Evolutionary conservation across 2,329 filamentous ascomycete genomes (phyloP).

Genomic region (Fusarium sp.): DNA sequence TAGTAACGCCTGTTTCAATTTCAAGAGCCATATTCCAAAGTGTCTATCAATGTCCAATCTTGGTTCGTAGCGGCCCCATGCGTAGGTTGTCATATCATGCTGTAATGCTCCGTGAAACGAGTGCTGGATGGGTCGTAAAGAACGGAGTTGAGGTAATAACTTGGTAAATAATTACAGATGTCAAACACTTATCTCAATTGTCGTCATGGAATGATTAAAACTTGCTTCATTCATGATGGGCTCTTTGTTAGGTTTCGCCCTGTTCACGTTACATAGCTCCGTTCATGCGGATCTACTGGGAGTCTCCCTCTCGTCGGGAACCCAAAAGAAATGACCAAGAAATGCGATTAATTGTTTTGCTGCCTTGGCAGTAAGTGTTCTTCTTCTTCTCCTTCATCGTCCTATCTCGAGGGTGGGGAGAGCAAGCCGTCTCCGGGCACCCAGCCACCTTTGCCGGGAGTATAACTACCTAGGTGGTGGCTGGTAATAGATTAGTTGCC

Average conservation of each 20-base stretch:
- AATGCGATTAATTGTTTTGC: too few relatives aligned
- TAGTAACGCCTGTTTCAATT: not conserved
- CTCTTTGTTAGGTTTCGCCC: not conserved
- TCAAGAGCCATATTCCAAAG: not conserved
- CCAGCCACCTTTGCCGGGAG: too few relatives aligned
- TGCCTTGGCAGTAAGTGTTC: too few relatives aligned
- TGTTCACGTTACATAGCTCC: not conserved
- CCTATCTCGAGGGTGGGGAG: too few relatives aligned
- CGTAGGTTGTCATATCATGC: not conserved
- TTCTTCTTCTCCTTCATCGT: too few relatives aligned
- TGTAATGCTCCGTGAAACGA: not conserved
- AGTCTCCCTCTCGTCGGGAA: too few relatives aligned
- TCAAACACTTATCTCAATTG: not conserved
- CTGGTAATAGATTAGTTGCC: too few relatives aligned
- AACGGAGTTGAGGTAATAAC: not conserved
- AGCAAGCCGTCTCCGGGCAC: too few relatives aligned
- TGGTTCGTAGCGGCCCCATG: not conserved
- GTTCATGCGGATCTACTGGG: not conserved
- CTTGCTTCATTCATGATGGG: not conserved
- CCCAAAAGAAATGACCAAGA: too few relatives aligned
- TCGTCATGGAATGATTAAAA: not conserved
- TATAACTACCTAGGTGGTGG: too few relatives aligned
- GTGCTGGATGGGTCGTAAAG: not conserved
- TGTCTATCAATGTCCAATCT: not conserved
- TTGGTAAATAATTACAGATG: not conserved